Conservation (phyloP, 768 basidiomycete genomes). For the Podaxis sp. region DNA sequence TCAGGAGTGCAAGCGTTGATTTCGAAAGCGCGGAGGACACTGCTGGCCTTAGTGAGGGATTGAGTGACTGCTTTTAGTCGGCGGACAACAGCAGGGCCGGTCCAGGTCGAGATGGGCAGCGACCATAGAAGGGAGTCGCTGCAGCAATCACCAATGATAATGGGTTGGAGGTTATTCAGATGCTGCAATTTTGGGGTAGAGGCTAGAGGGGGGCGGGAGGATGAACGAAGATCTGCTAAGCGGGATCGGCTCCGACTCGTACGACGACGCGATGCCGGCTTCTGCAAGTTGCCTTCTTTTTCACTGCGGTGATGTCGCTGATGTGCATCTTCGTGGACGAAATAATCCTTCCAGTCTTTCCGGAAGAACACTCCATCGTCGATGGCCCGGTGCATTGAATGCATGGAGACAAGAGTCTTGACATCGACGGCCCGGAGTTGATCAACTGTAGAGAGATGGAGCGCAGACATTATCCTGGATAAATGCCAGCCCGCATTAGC, state of each 20-base stretch:
- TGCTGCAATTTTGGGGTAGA: conserved; percentile 19
- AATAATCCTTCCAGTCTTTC: conserved; percentile 52
- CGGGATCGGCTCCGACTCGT: conserved; percentile 23
- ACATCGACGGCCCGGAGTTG: conserved; percentile 61
- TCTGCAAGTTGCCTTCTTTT: conserved; percentile 3
- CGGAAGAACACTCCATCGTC: conserved; percentile 74
- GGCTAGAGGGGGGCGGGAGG: conserved; percentile 14
- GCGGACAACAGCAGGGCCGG: conserved; percentile 56
- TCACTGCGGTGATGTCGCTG: conserved; percentile 9
- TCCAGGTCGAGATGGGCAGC: conserved; percentile 60
- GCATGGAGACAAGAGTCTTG: conserved; percentile 54
- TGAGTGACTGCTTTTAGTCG: conserved; percentile 76
- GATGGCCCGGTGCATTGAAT: conserved; percentile 51
- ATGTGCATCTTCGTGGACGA: conserved; percentile 35
- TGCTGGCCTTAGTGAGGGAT: conserved; percentile 59
- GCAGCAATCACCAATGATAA: conserved; percentile 75
- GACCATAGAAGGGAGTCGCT: conserved; percentile 69
- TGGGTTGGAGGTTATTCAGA: conserved; percentile 51
- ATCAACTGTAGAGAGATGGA: conserved; percentile 55
- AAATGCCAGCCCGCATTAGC: conserved; percentile 65
- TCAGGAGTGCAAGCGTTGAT: conserved; percentile 59
- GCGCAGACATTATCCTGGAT: conserved; percentile 57
- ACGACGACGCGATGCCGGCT: background rate
- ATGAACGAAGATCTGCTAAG: conserved; percentile 16
- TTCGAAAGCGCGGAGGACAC: conserved; percentile 69